These are phyloP conservation scores for Komagataella pseudopastoris DNA, from an alignment of 805 yeast genomes.

Conservation along the genomic window DNA sequence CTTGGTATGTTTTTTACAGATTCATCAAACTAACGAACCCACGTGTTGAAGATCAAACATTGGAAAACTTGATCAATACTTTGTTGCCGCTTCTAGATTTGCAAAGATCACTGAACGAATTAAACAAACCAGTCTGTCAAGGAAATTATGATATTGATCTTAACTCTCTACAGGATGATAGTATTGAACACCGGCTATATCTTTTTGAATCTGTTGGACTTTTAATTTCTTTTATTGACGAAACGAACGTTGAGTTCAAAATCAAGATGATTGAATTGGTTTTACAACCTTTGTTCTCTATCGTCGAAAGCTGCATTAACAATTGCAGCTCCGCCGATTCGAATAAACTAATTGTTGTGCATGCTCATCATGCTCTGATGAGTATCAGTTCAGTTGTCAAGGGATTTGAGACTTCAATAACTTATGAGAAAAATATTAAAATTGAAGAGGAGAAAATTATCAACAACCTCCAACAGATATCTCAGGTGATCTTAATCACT, in stretches of 20 bases:
- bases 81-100: conserved; percentile 58
- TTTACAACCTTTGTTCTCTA: conserved; percentile 62
- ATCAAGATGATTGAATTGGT: conserved; percentile 45
- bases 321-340: conserved; percentile 17
- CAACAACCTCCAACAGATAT: conserved; percentile 21
- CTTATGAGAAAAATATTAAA: neutral
- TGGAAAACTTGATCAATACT: conserved; percentile 44
- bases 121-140: conserved; percentile 4
- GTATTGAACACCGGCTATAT: conserved; percentile 68
- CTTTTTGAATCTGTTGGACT: conserved; percentile 81
- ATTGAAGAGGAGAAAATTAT: neutral
- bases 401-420: conserved; percentile 48
- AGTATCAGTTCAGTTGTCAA: conserved; percentile 84
- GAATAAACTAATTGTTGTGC: conserved; percentile 38
- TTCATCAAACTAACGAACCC: conserved; percentile 71
- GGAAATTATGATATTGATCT: conserved; percentile 16
- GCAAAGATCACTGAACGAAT: conserved; percentile 15
- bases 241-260: conserved; percentile 25
- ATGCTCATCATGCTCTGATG: conserved; percentile 77
- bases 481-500: conserved; percentile 75
- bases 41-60: conserved; percentile 31
- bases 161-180: conserved; percentile 33
- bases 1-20: conserved; percentile 85
- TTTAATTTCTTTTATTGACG: conserved; percentile 38
- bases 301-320: conserved; percentile 51